Conservation (phyloP, 352 stramenopile genomes). For the Phytophthora ramorum region DNA sequence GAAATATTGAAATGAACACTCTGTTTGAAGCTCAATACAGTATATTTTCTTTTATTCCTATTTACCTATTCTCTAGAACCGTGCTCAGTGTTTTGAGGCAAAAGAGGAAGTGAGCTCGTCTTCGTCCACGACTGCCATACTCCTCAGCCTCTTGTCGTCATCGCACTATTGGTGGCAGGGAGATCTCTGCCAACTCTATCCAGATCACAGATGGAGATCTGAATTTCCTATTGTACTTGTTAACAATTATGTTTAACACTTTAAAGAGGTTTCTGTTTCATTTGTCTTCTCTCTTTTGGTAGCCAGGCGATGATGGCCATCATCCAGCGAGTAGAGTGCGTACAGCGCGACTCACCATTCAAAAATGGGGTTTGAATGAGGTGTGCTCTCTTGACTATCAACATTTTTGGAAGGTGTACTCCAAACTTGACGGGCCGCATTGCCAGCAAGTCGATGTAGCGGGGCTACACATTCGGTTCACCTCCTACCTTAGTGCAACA, state of each 20-base stretch:
- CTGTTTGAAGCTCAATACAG: neutral
- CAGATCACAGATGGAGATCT: conserved; percentile 14
- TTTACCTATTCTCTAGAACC: conserved; percentile 4
- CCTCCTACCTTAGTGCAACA: too few relatives aligned
- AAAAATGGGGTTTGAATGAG: too few relatives aligned
- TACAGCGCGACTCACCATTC: neutral
- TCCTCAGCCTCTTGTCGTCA: conserved; percentile 1
- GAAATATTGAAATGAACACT: conserved; percentile 2
- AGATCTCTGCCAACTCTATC: conserved; percentile 20
- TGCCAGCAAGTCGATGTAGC: too few relatives aligned
- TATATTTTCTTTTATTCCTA: conserved; percentile 1
- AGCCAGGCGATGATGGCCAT: too few relatives aligned
- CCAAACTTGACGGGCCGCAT: too few relatives aligned
- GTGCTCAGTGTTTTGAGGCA: conserved; percentile 1
- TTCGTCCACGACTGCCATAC: neutral
- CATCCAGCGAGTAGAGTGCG: neutral
- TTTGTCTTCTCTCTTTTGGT: too few relatives aligned
- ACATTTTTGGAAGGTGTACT: too few relatives aligned
- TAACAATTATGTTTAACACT: neutral
- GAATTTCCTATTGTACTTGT: neutral
- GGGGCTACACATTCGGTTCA: too few relatives aligned
- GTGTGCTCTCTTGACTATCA: too few relatives aligned
- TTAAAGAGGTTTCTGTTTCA: neutral
- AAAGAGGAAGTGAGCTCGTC: conserved; percentile 10
- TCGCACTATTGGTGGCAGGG: conserved; percentile 5